Evolutionary conservation across 495 filamentous ascomycete species (phyloP), one percentile per base, ranked within the genome.

Genomic region (Aspergillus panamensis): DNA sequence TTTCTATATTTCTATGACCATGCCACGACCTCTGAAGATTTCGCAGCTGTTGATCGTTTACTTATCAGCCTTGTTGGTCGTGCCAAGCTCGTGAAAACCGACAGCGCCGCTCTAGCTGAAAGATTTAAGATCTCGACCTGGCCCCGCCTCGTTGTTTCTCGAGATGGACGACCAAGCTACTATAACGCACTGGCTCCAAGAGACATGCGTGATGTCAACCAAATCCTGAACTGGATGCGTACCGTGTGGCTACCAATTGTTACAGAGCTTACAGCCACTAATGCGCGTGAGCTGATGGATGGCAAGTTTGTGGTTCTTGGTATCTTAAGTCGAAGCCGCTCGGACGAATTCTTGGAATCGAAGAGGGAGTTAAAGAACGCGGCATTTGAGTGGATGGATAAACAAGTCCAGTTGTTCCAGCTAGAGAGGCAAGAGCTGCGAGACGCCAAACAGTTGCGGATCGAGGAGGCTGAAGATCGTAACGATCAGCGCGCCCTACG

Each of bases 1-100:
- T 98, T 98, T 69, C 71, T 96, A 62, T 98, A 97, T 73, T 92
- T 97, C 70, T 97, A 96, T 71, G 95, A 98, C 66, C 84, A 94
- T 55, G 94, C 94, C 29, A 96, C 94, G 2, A 92, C 90, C 0
- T 82, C 75, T 53, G 94, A 98, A 71, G 94, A 98, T 73, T 96
- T 97, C 68, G 76, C 77, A 61, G 92, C 92, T 17, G 73, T 98
- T 55, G 92, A 97, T 43, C 86, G 92, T 17, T 70, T 97, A 25
- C 88, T 89, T 8, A 78, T 97, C 29, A 89, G 83, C 64, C 80
- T 97, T 37, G 89, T 97, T 56, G 95, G 95, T 16, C 92, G 91
- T 65, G 95, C 90, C 25, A 90, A 88, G 64, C 77, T 98, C 21
- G 91, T 97, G 55, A 97, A 93, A 76, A 94, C 92, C 2, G 83